These are phyloP conservation scores for Dryadomyces quercus-mongolicae DNA, from an alignment of 2,329 filamentous ascomycete genomes.

Conservation along the genomic window DNA sequence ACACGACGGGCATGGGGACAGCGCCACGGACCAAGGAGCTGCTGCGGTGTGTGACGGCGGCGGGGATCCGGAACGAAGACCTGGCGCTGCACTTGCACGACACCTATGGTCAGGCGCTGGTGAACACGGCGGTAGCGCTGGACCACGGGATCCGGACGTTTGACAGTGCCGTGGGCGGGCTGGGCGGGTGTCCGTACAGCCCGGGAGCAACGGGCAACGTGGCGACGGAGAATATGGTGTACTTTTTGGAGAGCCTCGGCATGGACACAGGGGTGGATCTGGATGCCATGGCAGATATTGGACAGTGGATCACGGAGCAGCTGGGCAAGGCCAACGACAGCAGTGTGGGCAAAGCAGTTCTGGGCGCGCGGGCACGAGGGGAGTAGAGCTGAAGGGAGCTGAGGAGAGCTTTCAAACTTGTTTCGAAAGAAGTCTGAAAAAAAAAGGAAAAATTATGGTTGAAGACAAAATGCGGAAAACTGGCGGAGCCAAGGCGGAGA, in stretches of 20 bases:
- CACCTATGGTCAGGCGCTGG: slow-evolving; percentile 75
- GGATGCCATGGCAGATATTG: slow-evolving; percentile 53
- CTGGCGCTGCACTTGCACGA: slow-evolving; percentile 82
- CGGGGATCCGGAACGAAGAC: slow-evolving; percentile 56
- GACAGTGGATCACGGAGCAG: slow-evolving; percentile 57
- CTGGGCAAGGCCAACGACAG: slow-evolving; percentile 52
- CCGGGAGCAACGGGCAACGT: slow-evolving; percentile 82
- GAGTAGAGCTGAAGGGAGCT: background rate
- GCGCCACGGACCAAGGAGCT: slow-evolving; percentile 56
- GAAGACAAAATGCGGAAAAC: too few species aligned
- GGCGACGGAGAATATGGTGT: slow-evolving; percentile 72
- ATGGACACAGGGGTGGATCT: slow-evolving; percentile 63
- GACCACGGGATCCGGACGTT: slow-evolving; percentile 69
- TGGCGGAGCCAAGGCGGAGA: too few species aligned
- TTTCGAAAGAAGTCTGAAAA: too few species aligned
- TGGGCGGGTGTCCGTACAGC: slow-evolving; percentile 77
- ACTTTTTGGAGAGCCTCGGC: slow-evolving; percentile 62
- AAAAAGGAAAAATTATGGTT: too few species aligned
- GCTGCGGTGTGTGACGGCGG: slow-evolving; percentile 50
- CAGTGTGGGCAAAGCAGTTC: slow-evolving; percentile 48
- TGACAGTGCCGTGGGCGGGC: slow-evolving; percentile 66
- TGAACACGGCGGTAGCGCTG: slow-evolving; percentile 66
- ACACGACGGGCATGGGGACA: slow-evolving; percentile 85
- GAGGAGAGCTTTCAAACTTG: too few species aligned
- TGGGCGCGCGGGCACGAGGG: slow-evolving; percentile 31